Evolutionary conservation across 495 filamentous ascomycete species (phyloP).

Genomic region (Cercophora scortea): DNA sequence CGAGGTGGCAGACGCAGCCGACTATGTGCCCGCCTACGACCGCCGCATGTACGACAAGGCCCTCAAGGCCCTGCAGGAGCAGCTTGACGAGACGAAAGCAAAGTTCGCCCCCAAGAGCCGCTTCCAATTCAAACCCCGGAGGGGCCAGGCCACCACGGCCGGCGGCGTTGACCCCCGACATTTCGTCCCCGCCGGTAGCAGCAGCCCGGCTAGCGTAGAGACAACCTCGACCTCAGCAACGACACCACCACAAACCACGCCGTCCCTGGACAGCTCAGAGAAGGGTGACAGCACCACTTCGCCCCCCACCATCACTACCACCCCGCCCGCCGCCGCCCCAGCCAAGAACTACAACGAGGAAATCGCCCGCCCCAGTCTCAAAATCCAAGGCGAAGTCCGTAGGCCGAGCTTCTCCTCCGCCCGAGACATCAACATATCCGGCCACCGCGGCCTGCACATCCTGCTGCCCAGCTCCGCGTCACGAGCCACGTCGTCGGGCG

Average conservation of each 20-base stretch:
- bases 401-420: slow-evolving; percentile 54
- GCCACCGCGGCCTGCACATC: slow-evolving; percentile 58
- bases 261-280: slow-evolving; percentile 8
- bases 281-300: slow-evolving; percentile 21
- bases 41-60: slow-evolving; percentile 34
- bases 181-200: not conserved
- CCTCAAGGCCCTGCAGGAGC: slow-evolving; percentile 34
- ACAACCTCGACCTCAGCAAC: not conserved
- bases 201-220: not conserved
- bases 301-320: slow-evolving; percentile 18
- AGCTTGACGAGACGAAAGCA: slow-evolving; percentile 33
- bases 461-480: slow-evolving; percentile 63
- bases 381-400: slow-evolving; percentile 26
- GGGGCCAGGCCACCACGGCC: slow-evolving; percentile 5
- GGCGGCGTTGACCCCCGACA: slow-evolving; percentile 3
- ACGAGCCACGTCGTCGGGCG: slow-evolving; percentile 59
- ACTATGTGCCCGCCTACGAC: slow-evolving; percentile 39
- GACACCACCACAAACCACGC: not conserved
- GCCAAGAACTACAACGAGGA: slow-evolving; percentile 45
- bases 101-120: slow-evolving; percentile 33
- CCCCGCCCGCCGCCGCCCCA: slow-evolving; percentile 18
- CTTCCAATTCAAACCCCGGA: slow-evolving; percentile 39
- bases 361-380: slow-evolving; percentile 18
- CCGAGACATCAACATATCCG: slow-evolving; percentile 54
- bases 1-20: slow-evolving; percentile 35